These are phyloP conservation scores for Cymbopogon citratus DNA, from an alignment of 176 grass and related monocot genomes.

Conservation along the genomic window DNA sequence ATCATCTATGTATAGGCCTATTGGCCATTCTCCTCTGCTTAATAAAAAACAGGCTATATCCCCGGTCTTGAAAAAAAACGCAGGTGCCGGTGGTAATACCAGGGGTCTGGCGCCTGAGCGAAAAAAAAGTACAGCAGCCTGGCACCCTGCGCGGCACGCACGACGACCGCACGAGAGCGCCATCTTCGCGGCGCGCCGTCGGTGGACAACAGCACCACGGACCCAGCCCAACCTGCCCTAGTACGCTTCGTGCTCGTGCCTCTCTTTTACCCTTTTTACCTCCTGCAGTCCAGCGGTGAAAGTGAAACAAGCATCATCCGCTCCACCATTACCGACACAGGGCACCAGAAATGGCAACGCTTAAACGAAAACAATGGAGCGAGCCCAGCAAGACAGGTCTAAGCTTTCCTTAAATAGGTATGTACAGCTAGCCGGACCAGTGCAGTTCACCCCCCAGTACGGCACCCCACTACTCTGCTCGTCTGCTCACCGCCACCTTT, in stretches of 20 bases:
- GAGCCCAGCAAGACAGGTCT: neutral
- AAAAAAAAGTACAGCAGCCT: neutral
- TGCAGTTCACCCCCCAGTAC: too few relatives aligned
- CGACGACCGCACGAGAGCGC: neutral
- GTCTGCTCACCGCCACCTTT: neutral
- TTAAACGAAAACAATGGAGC: neutral
- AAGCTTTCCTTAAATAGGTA: constrained; percentile 42
- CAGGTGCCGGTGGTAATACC: neutral
- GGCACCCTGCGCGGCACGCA: neutral
- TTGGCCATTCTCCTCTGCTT: too few relatives aligned
- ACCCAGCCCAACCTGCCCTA: neutral
- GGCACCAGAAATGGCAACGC: neutral
- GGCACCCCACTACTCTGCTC: neutral
- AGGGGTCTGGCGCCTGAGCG: neutral
- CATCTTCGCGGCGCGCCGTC: neutral
- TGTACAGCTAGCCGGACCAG: constrained; percentile 23
- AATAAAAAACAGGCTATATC: too few relatives aligned
- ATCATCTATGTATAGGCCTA: too few relatives aligned
- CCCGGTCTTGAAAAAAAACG: neutral
- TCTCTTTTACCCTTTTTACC: neutral
- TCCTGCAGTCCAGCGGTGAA: too few relatives aligned
- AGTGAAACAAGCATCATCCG: rapidly evolving
- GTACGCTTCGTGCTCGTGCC: too few relatives aligned
- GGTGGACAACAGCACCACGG: neutral
- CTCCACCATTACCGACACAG: constrained; percentile 7